Evolutionary conservation across 495 filamentous ascomycete genomes (phyloP), one percentile per base, ranked within the genome.

Genomic region (Gamarada debralockiae): DNA sequence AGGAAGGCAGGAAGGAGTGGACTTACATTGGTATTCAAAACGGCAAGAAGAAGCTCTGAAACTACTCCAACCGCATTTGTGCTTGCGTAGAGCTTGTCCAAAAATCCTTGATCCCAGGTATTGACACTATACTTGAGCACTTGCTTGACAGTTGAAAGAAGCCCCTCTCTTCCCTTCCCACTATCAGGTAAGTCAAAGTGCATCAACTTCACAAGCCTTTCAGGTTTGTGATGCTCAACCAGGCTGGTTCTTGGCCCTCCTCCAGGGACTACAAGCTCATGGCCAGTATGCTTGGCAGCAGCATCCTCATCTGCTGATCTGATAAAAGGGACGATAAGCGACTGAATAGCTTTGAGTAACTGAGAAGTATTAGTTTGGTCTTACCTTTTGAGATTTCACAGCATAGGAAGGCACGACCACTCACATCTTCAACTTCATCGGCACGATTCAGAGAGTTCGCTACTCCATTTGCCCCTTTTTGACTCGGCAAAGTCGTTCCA

Each of bases 31-130:
- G 92, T 95, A 68, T 98, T 97, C 25, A 97, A 68, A 6, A 84
- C 77, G 0, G 85, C 79, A 17, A 96, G 82, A 29, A 96, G 76
- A 15, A 96, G 76, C 59, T 98, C 92, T 2, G 89, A 85, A 15
- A 83, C 79, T 0, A 96, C 74, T 14, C 92, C 92, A 18, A 89
- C 76, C 14, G 91, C 83, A 68, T 93, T 91, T 22, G 88, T 93
- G 45, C 81, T 84, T 18, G 85, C 84, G 67, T 96, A 97, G 27
- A 96, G 73, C 72, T 96, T 95, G 68, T 96, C 89, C 65, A 97
- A 68, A 70, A 98, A 96, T 7, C 92, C 93, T 63, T 92, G 89
- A 66, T 92, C 86, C 92, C 92, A 97, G 27, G 92, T 97, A 68
- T 97, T 97, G 60, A 96, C 92, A 43, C 82, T 87, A 71, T 93